Percentiles rank a stretch among this genome's conserved stretches.
These are phyloP conservation scores for Trichoderma asperelloides DNA, from an alignment of 495 filamentous ascomycete genomes.

Conservation along the genomic window DNA sequence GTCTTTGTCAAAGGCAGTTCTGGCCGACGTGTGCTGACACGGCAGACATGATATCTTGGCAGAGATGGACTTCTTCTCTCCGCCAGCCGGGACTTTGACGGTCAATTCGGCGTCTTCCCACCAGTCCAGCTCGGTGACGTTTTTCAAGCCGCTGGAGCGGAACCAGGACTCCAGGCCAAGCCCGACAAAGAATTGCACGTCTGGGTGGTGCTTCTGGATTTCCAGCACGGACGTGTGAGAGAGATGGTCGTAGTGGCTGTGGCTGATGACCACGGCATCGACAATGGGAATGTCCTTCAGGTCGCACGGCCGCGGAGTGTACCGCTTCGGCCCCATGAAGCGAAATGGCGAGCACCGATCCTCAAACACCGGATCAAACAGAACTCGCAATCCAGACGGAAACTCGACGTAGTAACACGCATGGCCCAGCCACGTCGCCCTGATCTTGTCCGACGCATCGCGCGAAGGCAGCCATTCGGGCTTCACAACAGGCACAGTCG, in stretches of 20 bases:
- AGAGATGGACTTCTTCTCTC: constrained; percentile 40
- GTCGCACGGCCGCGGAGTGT: constrained; percentile 67
- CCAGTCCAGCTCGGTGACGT: constrained; percentile 90
- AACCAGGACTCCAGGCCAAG: constrained; percentile 91
- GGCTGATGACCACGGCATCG: constrained; percentile 84
- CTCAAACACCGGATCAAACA: constrained; percentile 95
- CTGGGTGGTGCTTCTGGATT: constrained; percentile 62
- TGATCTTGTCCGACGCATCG: constrained; percentile 46
- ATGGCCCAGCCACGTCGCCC: constrained; percentile 95
- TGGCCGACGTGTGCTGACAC: constrained; percentile 72
- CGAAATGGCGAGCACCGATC: constrained; percentile 72
- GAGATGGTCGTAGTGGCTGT: constrained; percentile 93
- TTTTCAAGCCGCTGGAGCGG: constrained; percentile 49
- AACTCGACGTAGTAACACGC: constrained; percentile 93
- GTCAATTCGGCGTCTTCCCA: constrained; percentile 77
- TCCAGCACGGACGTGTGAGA: constrained; percentile 64
- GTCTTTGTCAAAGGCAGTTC: constrained; percentile 57
- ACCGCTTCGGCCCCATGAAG: constrained; percentile 68
- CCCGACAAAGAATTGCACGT: constrained; percentile 81
- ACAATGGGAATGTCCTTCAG: constrained; percentile 74
- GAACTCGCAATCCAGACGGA: constrained; percentile 73
- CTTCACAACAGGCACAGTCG: constrained; percentile 56
- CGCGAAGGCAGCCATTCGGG: constrained; percentile 61
- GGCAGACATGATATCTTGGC: constrained; percentile 78
- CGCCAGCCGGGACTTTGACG: constrained; percentile 28